Percentiles rank a stretch among this genome's conserved stretches.
Evolutionary conservation across 139 green algal genomes (phyloP).

Genomic region (Chlamydomonas sp.): DNA sequence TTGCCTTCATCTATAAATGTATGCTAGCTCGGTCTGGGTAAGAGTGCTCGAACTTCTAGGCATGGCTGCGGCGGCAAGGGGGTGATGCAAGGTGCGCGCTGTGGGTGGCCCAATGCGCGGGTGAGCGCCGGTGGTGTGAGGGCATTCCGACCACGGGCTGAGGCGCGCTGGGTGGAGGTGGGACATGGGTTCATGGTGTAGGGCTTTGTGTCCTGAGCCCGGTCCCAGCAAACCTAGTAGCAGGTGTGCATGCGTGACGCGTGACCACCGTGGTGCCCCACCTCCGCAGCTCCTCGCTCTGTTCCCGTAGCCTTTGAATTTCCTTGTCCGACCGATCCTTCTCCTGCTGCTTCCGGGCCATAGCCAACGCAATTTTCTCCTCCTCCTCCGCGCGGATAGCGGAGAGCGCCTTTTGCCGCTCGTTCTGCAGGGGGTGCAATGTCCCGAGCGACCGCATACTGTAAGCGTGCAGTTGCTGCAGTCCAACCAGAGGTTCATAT

Average conservation of each 20-base stretch:
- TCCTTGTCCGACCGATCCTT: conserved; percentile 58
- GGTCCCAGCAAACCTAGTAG: neutral
- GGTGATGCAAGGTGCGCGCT: no score
- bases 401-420: conserved; percentile 51
- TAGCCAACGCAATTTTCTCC: conserved; percentile 54
- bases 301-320: conserved; percentile 62
- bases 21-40: no score
- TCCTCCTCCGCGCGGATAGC: conserved; percentile 58
- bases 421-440: conserved; percentile 8
- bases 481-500: neutral
- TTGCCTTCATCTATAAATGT: no score
- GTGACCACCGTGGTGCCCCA: neutral
- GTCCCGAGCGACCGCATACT: neutral
- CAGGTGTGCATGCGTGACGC: neutral
- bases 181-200: no score
- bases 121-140: no score
- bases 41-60: no score
- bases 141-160: no score
- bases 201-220: no score
- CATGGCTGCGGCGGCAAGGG: no score
- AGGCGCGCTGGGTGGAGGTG: no score
- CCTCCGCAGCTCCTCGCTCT: conserved; percentile 62
- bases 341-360: conserved; percentile 46
- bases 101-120: no score
- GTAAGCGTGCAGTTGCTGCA: neutral